phyloP scores from a whole-genome alignment of 495 filamentous ascomycete genomes.

The Tetracladium marchalianum region DNA sequence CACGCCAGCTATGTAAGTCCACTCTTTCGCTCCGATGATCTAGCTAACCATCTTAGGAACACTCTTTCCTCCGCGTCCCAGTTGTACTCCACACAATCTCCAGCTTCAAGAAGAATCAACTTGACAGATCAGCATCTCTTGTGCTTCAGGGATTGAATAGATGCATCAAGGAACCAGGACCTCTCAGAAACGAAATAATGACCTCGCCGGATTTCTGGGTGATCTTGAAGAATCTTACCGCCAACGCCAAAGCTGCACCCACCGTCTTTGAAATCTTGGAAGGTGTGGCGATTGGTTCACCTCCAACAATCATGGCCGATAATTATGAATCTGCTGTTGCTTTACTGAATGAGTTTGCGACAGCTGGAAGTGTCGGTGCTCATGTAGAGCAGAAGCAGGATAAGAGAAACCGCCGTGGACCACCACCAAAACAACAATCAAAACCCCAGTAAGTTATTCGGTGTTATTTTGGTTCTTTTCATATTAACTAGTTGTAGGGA shows the following conservation, averaged over 20 bases:
- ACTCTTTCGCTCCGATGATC: background rate
- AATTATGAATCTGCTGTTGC: constrained; percentile 84
- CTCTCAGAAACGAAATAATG: constrained; percentile 82
- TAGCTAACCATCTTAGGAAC: constrained; percentile 48
- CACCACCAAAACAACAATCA: constrained; percentile 35
- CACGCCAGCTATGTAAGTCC: constrained; percentile 77
- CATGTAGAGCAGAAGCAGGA: constrained; percentile 73
- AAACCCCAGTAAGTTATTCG: constrained; percentile 43
- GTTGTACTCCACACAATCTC: constrained; percentile 88
- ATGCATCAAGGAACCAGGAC: constrained; percentile 66
- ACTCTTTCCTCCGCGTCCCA: constrained; percentile 85
- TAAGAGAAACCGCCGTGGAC: constrained; percentile 40
- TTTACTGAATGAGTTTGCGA: constrained; percentile 83
- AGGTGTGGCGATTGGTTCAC: constrained; percentile 51
- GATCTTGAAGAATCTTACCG: constrained; percentile 67
- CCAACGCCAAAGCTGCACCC: constrained; percentile 54
- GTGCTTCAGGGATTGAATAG: constrained; percentile 69
- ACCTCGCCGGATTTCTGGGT: constrained; percentile 97
- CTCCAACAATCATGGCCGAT: constrained; percentile 77
- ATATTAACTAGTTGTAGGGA: constrained; percentile 33
- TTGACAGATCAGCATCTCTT: constrained; percentile 65
- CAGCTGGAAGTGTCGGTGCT: constrained; percentile 72
- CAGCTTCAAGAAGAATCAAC: constrained; percentile 64
- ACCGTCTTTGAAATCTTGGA: constrained; percentile 79
- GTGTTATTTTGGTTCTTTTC: constrained; percentile 1